phyloP scores from a whole-genome alignment of 768 basidiomycete genomes.

The Lactarius akahatsu region DNA sequence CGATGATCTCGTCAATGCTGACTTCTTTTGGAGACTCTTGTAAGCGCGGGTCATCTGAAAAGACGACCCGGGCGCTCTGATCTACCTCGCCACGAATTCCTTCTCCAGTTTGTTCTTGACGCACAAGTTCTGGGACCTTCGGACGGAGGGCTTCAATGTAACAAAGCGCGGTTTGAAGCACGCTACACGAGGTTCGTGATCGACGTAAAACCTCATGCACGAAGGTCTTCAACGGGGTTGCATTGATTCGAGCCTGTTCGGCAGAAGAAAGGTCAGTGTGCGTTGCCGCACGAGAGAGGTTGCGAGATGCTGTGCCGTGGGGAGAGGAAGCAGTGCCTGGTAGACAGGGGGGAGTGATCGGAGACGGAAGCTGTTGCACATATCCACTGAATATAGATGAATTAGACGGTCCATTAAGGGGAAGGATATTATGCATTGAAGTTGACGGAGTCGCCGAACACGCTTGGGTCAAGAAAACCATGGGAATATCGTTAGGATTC shows the following conservation, averaged over 20 bases:
- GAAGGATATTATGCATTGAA: slow-evolving; percentile 27
- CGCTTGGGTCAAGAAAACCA: slow-evolving; percentile 46
- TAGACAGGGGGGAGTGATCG: slow-evolving; percentile 50
- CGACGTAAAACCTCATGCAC: slow-evolving; percentile 88
- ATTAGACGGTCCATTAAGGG: slow-evolving; percentile 33
- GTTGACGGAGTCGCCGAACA: slow-evolving; percentile 28
- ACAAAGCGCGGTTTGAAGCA: slow-evolving; percentile 84
- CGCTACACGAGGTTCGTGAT: slow-evolving; percentile 78
- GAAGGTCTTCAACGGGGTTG: slow-evolving; percentile 69
- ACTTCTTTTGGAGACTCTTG: slow-evolving; percentile 42
- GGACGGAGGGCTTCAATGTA: slow-evolving; percentile 82
- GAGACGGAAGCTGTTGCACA: slow-evolving; percentile 50
- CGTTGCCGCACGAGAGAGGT: slow-evolving; percentile 31
- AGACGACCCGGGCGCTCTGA: slow-evolving; percentile 44
- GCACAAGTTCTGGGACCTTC: slow-evolving; percentile 63
- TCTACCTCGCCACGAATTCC: slow-evolving; percentile 43
- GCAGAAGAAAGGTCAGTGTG: slow-evolving; percentile 31
- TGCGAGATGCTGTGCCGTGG: slow-evolving; percentile 32
- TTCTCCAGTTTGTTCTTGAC: slow-evolving; percentile 48
- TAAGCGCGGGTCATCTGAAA: slow-evolving; percentile 38
- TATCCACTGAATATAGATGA: slow-evolving; percentile 29
- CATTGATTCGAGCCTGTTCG: slow-evolving; percentile 34
- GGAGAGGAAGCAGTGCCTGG: slow-evolving; percentile 35
- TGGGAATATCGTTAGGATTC: slow-evolving; percentile 73
- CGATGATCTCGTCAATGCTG: slow-evolving; percentile 28